Percentiles rank a stretch among this genome's conserved stretches.
Conservation (phyloP, 2,329 filamentous ascomycete genomes). For the Aphanocladium album region DNA sequence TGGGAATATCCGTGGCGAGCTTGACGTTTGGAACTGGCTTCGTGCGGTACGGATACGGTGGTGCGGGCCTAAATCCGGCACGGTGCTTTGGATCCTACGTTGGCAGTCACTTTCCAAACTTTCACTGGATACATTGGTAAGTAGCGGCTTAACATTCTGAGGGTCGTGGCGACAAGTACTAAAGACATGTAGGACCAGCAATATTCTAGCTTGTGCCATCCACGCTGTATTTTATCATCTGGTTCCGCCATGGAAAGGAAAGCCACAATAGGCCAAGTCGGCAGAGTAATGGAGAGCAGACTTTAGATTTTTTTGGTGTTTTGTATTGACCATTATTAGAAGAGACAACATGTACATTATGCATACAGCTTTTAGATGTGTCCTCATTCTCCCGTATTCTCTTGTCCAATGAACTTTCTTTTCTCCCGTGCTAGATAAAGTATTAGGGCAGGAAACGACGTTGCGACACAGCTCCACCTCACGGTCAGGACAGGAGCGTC, state of each 20-base stretch:
- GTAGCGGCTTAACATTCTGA: background rate
- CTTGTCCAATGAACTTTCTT: too few relatives aligned
- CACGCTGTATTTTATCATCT: background rate
- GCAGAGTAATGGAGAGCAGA: too few relatives aligned
- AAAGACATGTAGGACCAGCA: background rate
- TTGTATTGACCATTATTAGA: background rate
- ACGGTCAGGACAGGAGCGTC: too few relatives aligned
- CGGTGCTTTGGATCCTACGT: slow-evolving; percentile 21
- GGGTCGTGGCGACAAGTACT: background rate
- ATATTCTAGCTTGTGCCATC: slow-evolving; percentile 1
- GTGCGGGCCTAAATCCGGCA: slow-evolving; percentile 19
- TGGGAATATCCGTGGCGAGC: slow-evolving; percentile 36
- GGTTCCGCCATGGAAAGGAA: background rate
- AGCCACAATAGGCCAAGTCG: background rate
- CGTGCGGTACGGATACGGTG: slow-evolving; percentile 22
- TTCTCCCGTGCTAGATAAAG: too few relatives aligned
- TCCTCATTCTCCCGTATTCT: too few relatives aligned
- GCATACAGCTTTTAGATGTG: background rate
- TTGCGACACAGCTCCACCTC: too few relatives aligned
- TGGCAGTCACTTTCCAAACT: slow-evolving; percentile 18
- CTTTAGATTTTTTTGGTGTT: too few relatives aligned
- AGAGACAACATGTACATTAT: background rate
- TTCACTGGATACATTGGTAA: slow-evolving; percentile 25
- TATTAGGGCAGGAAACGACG: too few relatives aligned
- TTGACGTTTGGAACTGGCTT: slow-evolving; percentile 30